A percentile compares a stretch with the other conserved stretches of the same genome.
These are phyloP conservation scores for Neospermospora avenae DNA, from an alignment of 2,329 filamentous ascomycete species.

Conservation along the genomic window DNA sequence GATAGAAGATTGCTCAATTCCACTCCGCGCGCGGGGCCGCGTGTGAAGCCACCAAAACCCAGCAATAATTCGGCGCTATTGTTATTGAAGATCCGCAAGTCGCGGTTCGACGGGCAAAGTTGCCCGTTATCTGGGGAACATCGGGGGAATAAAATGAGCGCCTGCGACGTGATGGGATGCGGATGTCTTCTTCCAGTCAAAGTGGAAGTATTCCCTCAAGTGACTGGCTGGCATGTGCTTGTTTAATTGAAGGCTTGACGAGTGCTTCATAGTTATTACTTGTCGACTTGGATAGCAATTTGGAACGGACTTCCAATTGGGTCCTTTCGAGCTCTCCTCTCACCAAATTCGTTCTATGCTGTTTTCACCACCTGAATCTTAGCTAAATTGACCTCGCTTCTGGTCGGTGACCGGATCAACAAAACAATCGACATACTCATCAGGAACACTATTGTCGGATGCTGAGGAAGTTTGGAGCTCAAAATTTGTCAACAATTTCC, in stretches of 20 bases:
- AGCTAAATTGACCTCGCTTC: no score
- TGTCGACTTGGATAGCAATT: no score
- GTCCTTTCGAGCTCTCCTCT: no score
- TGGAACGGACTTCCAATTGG: no score
- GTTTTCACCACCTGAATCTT: no score
- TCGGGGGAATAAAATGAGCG: no score
- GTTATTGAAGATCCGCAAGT: background rate
- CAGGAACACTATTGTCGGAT: no score
- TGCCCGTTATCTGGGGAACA: slow-evolving; percentile 3
- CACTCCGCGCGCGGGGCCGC: background rate
- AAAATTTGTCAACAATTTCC: background rate
- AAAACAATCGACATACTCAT: no score
- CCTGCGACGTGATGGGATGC: no score
- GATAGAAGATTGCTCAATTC: background rate
- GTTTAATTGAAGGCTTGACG: background rate
- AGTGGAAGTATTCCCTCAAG: background rate
- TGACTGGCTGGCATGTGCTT: background rate
- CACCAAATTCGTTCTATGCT: no score
- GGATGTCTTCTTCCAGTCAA: background rate
- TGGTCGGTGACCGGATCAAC: no score
- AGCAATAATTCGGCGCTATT: background rate
- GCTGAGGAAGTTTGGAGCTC: no score
- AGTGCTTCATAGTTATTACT: background rate
- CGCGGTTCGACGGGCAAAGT: slow-evolving; percentile 3
- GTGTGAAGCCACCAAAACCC: slow-evolving; percentile 4